A percentile compares a stretch with the other conserved stretches of the same genome.
These are phyloP conservation scores for Verticillium klebahnii DNA, from an alignment of 2,329 filamentous ascomycete species.

Conservation along the genomic window DNA sequence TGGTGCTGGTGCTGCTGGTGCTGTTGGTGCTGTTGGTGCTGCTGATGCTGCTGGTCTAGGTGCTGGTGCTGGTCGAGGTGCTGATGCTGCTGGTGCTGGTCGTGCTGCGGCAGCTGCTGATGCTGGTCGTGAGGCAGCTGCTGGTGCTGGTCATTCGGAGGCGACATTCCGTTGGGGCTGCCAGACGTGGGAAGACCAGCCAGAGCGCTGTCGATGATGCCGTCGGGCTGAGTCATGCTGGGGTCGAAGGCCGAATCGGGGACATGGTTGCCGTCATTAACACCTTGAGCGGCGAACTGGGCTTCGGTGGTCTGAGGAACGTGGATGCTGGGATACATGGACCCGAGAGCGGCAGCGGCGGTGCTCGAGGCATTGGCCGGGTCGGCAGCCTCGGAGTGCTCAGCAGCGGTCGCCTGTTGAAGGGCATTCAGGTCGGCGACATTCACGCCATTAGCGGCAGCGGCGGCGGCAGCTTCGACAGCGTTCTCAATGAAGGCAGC, in stretches of 20 bases:
- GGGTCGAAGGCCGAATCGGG: constrained; percentile 30
- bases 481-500: constrained; percentile 51
- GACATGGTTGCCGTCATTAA: constrained; percentile 26
- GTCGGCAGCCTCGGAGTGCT: constrained; percentile 44
- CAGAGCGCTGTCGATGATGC: constrained; percentile 14
- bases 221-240: constrained; percentile 30
- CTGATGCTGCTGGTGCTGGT: constrained; percentile 10
- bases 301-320: constrained; percentile 55
- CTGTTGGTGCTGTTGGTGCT: constrained; percentile 16
- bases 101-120: background rate
- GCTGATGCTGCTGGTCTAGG: constrained; percentile 21
- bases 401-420: constrained; percentile 44
- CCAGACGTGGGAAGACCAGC: constrained; percentile 4
- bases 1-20: constrained; percentile 27
- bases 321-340: constrained; percentile 56
- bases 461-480: constrained; percentile 37
- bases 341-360: constrained; percentile 52
- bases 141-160: background rate
- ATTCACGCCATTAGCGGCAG: constrained; percentile 35
- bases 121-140: background rate
- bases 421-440: constrained; percentile 53
- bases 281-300: constrained; percentile 51
- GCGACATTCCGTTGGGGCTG: constrained; percentile 9
- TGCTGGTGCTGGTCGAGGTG: constrained; percentile 13
- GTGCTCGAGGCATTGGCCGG: constrained; percentile 53